Conservation (phyloP, 345 rosid species). For the Gossypium anomalum region DNA sequence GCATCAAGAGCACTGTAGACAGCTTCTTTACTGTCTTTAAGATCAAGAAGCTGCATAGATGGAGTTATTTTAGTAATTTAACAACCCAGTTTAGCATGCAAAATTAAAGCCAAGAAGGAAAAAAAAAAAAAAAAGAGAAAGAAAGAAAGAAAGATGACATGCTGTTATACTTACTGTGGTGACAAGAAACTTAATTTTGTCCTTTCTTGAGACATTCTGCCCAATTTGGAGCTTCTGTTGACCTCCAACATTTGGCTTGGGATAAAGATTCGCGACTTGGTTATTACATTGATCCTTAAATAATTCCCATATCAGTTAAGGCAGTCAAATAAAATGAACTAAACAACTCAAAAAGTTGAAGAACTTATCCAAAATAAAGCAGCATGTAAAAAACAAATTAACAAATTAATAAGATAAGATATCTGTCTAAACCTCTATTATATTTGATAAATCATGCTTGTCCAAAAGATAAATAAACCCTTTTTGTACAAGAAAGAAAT, state of each 20-base stretch:
- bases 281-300: neutral
- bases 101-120: neutral
- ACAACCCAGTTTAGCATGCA: constrained; percentile 7
- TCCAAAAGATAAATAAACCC: neutral
- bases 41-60: constrained; percentile 59
- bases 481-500: neutral
- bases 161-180: constrained; percentile 48
- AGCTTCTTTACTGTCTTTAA: constrained; percentile 73
- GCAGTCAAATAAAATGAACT: neutral
- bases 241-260: constrained; percentile 21
- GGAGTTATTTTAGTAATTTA: constrained; percentile 6
- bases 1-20: constrained; percentile 91
- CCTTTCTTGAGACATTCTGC: constrained; percentile 67
- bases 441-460: neutral
- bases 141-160: neutral
- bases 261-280: neutral
- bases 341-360: neutral
- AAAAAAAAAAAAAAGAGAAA: neutral
- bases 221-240: constrained; percentile 40
- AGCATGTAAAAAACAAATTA: neutral
- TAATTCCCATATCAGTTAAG: neutral
- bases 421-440: neutral
- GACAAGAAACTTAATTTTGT: constrained; percentile 58
- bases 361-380: neutral
- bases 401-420: neutral